Percentiles rank a stretch among this genome's conserved stretches.
Evolutionary conservation across 176 grass and related monocot species (phyloP).

Genomic region (Musa beccarii): DNA sequence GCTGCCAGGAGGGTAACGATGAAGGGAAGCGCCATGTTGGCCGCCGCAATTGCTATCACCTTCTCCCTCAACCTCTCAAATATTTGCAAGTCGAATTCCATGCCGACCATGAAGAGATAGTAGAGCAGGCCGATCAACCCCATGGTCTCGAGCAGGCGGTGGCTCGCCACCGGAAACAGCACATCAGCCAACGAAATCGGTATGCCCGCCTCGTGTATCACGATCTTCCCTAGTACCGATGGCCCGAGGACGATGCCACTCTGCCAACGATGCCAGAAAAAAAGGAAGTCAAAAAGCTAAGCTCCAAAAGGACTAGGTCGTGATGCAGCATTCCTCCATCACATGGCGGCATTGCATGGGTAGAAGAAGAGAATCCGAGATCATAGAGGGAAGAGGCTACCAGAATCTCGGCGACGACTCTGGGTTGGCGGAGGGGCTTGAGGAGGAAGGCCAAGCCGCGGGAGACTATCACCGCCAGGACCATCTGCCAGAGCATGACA

Average conservation of each 20-base stretch:
- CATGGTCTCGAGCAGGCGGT: not conserved
- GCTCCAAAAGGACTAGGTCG: not conserved
- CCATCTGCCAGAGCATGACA: not conserved
- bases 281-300: not conserved
- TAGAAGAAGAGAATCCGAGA: not conserved
- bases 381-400: not conserved
- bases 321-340: not conserved
- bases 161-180: not conserved
- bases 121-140: not conserved
- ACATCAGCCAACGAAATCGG: not conserved
- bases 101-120: not conserved
- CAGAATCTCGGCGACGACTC: constrained; percentile 8
- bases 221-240: not conserved
- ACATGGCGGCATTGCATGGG: not conserved
- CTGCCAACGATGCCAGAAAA: constrained; percentile 10
- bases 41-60: not conserved
- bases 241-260: not conserved
- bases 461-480: not conserved
- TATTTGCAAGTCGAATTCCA: not conserved
- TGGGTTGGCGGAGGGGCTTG: constrained; percentile 10
- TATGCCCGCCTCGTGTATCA: not conserved
- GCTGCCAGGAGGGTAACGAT: not conserved
- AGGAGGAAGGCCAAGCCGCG: constrained; percentile 2
- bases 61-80: not conserved
- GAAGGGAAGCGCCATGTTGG: not conserved